Evolutionary conservation across 495 filamentous ascomycete species (phyloP).

Genomic region (Pyrenula massariospora): DNA sequence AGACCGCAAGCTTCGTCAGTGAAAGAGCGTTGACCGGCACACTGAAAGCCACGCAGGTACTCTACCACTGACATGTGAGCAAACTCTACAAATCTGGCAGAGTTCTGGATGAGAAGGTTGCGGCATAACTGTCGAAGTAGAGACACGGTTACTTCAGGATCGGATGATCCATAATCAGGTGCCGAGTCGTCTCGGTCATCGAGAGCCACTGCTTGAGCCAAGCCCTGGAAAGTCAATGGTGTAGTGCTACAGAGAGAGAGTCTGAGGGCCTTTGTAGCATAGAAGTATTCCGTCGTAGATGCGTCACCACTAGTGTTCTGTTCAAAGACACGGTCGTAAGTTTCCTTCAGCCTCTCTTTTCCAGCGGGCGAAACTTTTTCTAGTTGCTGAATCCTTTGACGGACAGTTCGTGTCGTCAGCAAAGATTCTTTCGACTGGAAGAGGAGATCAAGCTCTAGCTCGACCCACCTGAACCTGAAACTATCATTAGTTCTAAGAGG

Average conservation of each 20-base stretch:
- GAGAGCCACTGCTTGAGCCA: not conserved
- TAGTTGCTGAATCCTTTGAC: not conserved
- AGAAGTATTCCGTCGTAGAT: not conserved
- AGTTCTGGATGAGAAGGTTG: not conserved
- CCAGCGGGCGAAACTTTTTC: not conserved
- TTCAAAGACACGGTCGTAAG: not conserved
- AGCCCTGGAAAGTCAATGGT: not conserved
- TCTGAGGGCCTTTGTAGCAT: not conserved
- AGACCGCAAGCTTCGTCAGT: not conserved
- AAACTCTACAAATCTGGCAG: not conserved
- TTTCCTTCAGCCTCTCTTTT: not conserved
- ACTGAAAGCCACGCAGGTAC: not conserved
- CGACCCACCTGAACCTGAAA: not conserved
- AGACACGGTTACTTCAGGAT: not conserved
- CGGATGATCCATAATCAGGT: not conserved
- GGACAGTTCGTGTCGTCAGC: not conserved
- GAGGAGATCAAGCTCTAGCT: not conserved
- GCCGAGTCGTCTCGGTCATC: not conserved
- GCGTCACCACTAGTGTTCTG: not conserved
- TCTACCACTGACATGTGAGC: not conserved
- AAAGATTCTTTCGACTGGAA: not conserved
- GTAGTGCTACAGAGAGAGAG: not conserved
- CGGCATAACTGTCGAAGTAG: not conserved
- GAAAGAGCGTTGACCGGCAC: not conserved
- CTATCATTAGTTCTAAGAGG: not conserved